Percentiles rank a stretch among this genome's conserved stretches.
Conservation (phyloP, 345 rosid species). For the Fremontodendron californicum region DNA sequence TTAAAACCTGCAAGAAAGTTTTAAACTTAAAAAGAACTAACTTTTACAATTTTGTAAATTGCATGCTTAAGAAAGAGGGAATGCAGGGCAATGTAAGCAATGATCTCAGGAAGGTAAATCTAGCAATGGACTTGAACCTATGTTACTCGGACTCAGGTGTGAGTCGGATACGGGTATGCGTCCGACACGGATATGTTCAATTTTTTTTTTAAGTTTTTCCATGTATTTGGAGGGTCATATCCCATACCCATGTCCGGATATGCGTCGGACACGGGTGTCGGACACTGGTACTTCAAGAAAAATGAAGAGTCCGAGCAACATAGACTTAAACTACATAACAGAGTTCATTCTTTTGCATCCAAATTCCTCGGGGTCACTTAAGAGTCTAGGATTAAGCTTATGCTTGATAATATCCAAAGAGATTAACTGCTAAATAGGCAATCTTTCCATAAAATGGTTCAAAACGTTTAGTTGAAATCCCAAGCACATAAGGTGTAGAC, state of each 20-base stretch:
- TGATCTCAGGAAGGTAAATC: not conserved
- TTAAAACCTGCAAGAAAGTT: slow-evolving; percentile 59
- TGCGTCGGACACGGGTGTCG: too few relatives aligned
- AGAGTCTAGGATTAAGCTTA: not conserved
- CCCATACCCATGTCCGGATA: too few relatives aligned
- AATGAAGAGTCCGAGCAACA: not conserved
- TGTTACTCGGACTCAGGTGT: not conserved
- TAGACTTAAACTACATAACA: not conserved
- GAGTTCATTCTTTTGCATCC: not conserved
- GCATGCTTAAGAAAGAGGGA: not conserved
- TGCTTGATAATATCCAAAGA: not conserved
- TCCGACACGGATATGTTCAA: too few relatives aligned
- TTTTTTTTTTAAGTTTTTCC: too few relatives aligned
- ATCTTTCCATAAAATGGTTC: slow-evolving; percentile 5
- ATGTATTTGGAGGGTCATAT: too few relatives aligned
- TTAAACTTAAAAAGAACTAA: not conserved
- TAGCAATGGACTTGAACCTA: not conserved
- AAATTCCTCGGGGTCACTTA: not conserved
- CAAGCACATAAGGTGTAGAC: not conserved
- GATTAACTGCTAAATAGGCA: not conserved
- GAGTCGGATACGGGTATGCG: too few relatives aligned
- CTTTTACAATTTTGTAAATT: not conserved
- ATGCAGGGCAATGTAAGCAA: not conserved
- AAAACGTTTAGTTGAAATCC: not conserved
- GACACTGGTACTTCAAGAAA: too few relatives aligned